Percentiles rank a stretch among this genome's conserved stretches.
phyloP scores from a whole-genome alignment of 2,329 filamentous ascomycete species.

The Calonectria ilicicola region DNA sequence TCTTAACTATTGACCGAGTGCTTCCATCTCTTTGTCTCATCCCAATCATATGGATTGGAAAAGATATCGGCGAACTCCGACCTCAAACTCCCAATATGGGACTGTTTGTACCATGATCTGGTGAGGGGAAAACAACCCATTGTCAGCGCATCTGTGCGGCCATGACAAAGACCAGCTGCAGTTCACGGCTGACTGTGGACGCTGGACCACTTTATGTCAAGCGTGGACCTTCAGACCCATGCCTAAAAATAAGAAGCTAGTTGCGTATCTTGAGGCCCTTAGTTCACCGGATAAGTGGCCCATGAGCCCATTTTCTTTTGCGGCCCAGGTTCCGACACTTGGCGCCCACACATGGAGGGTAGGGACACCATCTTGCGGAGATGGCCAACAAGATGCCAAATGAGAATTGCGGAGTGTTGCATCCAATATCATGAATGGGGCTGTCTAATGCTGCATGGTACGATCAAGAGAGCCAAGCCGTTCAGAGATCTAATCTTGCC shows the following conservation, averaged over 20 bases:
- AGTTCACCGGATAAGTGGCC: neutral
- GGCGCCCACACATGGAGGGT: neutral
- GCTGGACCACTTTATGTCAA: slow-evolving; percentile 9
- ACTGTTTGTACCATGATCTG: neutral
- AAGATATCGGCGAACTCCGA: neutral
- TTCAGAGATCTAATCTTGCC: neutral
- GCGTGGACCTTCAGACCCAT: neutral
- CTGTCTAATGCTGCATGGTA: slow-evolving; percentile 1
- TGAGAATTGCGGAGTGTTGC: slow-evolving; percentile 1
- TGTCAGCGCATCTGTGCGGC: neutral
- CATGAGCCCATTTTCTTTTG: neutral
- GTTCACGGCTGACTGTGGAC: neutral
- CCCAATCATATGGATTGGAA: neutral
- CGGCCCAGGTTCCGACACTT: neutral
- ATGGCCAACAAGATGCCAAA: neutral
- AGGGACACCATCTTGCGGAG: neutral
- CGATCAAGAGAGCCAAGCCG: neutral
- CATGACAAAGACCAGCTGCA: neutral
- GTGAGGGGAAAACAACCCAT: neutral
- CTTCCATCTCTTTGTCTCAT: neutral
- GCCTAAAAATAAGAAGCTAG: neutral
- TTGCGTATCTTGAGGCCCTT: neutral
- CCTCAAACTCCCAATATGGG: neutral
- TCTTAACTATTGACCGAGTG: neutral
- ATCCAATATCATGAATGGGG: neutral